Conservation (phyloP, 2,329 filamentous ascomycete species). For the Chrysosporium keratinophilum region DNA sequence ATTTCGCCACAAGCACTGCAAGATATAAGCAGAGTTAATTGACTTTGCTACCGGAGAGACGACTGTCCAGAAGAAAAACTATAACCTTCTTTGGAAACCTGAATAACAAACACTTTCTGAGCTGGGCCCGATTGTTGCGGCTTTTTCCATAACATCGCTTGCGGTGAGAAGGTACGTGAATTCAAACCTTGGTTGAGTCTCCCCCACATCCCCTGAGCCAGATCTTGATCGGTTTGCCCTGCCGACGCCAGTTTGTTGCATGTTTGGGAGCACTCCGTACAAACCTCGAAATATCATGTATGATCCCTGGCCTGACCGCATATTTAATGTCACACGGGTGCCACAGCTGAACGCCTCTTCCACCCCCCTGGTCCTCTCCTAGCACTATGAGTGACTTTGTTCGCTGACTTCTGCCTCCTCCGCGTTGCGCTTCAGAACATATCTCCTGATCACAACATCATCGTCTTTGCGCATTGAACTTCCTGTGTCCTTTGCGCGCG, state of each 20-base stretch:
- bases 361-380: slow-evolving; percentile 4
- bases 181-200: slow-evolving; percentile 3
- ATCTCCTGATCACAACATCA: neutral
- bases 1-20: slow-evolving; percentile 3
- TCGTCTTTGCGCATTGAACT: too few species aligned
- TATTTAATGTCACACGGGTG: slow-evolving; percentile 13
- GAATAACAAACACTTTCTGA: neutral
- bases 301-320: slow-evolving; percentile 8
- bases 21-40: neutral
- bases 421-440: neutral
- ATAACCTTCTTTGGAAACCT: neutral
- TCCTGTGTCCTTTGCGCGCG: too few species aligned
- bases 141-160: slow-evolving; percentile 4
- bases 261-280: neutral
- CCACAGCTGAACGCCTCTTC: slow-evolving; percentile 12
- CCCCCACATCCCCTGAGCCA: slow-evolving; percentile 5
- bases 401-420: neutral
- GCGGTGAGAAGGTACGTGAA: slow-evolving; percentile 7
- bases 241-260: slow-evolving; percentile 4
- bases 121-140: neutral
- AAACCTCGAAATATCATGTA: neutral
- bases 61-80: neutral
- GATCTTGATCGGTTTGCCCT: slow-evolving; percentile 7
- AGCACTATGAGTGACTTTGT: neutral
- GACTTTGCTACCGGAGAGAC: neutral